Evolutionary conservation across 1,284 basidiomycete species (phyloP), one percentile per base, ranked within the genome.

Genomic region (Abortiporus biennis): DNA sequence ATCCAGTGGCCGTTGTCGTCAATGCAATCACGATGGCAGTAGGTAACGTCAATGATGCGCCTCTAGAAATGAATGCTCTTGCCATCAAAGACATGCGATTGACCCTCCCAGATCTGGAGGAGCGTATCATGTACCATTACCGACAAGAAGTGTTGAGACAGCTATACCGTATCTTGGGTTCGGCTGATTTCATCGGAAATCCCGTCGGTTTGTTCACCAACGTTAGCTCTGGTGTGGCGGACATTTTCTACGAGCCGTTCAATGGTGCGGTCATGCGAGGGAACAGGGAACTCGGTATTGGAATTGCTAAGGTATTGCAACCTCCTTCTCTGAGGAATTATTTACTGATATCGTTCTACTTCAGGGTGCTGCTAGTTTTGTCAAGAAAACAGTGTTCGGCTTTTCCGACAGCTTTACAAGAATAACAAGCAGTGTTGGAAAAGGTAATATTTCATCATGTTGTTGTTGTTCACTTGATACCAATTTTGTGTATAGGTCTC

Each of bases 201-300:
- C 95, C 95, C 4, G 92, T 98, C 22, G 95, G 95, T 11, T 72
- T 99, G 40, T 99, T 99, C 72, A 97, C 91, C 48, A 99, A 98
- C 57, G 94, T 99, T 58, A 95, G 92, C 58, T 97, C 93, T 19
- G 96, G 96, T n/a, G 92, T 99, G 6, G 88, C 90, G 36, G 96
- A 99, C 62, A 94, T 99, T 53, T 99, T 99, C 72, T 98, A 99
- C 57, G 96, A 98, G 64, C 96, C 96, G 6, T 98, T 95, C 71
- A 88, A 96, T 49, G 95, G 95, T 27, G 88, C 95, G 25, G 88
- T 99, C 43, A 92, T 97, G 80, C 93, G 96, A 57, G 96, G 96
- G 13, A 94, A 96, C 64, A 85, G 83, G 56, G 96, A 99, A 54
- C 68, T 99, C 15, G 96, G 96, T 1, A 81, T 95, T 48, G 93